phyloP scores from a whole-genome alignment of 805 yeast species.

The Starmerella floris region DNA sequence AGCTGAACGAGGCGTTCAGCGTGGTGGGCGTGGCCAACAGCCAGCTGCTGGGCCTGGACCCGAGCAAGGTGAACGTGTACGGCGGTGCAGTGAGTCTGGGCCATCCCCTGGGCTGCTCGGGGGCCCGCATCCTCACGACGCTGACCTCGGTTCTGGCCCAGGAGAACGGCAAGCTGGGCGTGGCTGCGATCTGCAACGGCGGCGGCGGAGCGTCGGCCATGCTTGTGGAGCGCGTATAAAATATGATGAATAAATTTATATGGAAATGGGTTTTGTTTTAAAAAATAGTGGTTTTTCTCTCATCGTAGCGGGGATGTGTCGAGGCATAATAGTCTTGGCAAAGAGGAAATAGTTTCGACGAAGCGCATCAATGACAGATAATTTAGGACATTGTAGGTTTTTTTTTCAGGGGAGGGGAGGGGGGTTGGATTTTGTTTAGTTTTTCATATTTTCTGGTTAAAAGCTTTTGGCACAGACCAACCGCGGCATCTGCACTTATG shows the following conservation, averaged over 20 bases:
- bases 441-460: not conserved
- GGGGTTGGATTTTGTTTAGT: not conserved
- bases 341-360: too few relatives aligned
- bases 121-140: constrained; percentile 88
- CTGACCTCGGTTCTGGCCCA: constrained; percentile 65
- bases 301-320: too few relatives aligned
- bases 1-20: constrained; percentile 94
- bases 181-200: constrained; percentile 96
- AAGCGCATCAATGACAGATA: too few relatives aligned
- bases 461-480: not conserved
- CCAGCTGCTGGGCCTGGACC: constrained; percentile 46
- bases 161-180: constrained; percentile 80
- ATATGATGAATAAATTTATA: not conserved
- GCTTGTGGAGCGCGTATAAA: constrained; percentile 58
- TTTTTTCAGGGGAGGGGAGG: too few relatives aligned
- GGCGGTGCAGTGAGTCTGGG: constrained; percentile 97
- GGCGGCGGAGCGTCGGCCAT: constrained; percentile 98
- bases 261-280: not conserved
- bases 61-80: constrained; percentile 66
- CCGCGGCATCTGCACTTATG: too few relatives aligned
- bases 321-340: too few relatives aligned
- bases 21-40: constrained; percentile 90
- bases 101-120: constrained; percentile 92
- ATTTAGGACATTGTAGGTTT: too few relatives aligned
- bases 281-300: not conserved